A percentile compares a stretch with the other conserved stretches of the same genome.
These are phyloP conservation scores for Ceratocystis alfenasii DNA, from an alignment of 2,329 filamentous ascomycete species.

Conservation along the genomic window DNA sequence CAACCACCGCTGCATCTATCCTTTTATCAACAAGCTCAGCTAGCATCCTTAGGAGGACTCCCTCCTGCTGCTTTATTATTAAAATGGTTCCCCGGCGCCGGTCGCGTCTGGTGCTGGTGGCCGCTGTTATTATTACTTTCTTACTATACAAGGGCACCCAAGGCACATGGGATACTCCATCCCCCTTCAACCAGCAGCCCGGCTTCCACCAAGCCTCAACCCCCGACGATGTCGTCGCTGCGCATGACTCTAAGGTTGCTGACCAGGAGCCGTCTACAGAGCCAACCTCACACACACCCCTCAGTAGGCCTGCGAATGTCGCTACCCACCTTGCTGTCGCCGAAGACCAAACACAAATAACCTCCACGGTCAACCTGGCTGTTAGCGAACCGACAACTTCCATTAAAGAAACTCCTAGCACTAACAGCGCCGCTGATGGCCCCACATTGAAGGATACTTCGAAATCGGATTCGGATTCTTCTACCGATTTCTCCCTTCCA, in stretches of 20 bases:
- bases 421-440: constrained; percentile 6
- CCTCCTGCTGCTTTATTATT: neutral
- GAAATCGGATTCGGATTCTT: neutral
- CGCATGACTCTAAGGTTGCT: neutral
- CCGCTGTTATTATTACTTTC: constrained; percentile 43
- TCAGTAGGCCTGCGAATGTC: neutral
- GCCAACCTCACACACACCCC: neutral
- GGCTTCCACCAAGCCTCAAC: neutral
- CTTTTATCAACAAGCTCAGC: neutral
- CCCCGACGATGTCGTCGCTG: neutral
- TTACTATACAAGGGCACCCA: constrained; percentile 40
- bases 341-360: neutral
- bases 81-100: constrained; percentile 40
- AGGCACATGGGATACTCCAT: constrained; percentile 28
- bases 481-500: constrained; percentile 16
- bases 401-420: neutral
- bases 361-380: neutral
- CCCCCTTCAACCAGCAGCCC: constrained; percentile 11
- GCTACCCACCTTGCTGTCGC: neutral
- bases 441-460: constrained; percentile 14
- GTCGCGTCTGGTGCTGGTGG: constrained; percentile 49
- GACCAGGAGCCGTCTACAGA: neutral
- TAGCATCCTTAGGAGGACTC: neutral
- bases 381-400: neutral
- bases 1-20: neutral